Conservation (phyloP, 495 filamentous ascomycete genomes). For the Hamigera avellanea region DNA sequence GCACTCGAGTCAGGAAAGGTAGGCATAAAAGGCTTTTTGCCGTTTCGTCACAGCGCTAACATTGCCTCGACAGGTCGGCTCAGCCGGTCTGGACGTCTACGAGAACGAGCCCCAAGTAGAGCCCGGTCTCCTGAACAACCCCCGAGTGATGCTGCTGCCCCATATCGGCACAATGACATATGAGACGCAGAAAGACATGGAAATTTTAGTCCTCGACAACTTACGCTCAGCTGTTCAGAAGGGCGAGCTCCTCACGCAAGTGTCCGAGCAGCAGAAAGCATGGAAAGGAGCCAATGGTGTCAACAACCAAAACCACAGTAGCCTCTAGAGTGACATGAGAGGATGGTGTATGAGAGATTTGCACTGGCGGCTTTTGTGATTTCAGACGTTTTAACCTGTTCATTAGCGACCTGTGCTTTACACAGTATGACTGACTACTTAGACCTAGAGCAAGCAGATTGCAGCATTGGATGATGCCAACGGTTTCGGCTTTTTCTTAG, state of each 20-base stretch:
- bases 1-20: conserved; percentile 61
- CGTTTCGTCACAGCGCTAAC: background rate
- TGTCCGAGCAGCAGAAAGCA: conserved; percentile 50
- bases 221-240: conserved; percentile 49
- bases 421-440: no score
- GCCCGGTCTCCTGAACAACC: conserved; percentile 55
- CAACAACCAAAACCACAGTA: no score
- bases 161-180: conserved; percentile 67
- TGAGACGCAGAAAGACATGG: conserved; percentile 67
- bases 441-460: no score
- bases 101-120: conserved; percentile 69
- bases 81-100: conserved; percentile 65
- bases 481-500: no score
- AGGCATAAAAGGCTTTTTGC: conserved; percentile 14
- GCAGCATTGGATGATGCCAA: no score
- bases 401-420: no score
- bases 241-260: conserved; percentile 55
- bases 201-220: conserved; percentile 60
- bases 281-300: background rate
- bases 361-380: no score
- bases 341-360: no score
- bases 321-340: no score
- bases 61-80: conserved; percentile 25
- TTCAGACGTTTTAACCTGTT: no score
- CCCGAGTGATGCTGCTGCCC: conserved; percentile 61